A percentile compares a stretch with the other conserved stretches of the same genome.
Evolutionary conservation across 129 eudicot species (phyloP).

Genomic region (Centaurea solstitialis): DNA sequence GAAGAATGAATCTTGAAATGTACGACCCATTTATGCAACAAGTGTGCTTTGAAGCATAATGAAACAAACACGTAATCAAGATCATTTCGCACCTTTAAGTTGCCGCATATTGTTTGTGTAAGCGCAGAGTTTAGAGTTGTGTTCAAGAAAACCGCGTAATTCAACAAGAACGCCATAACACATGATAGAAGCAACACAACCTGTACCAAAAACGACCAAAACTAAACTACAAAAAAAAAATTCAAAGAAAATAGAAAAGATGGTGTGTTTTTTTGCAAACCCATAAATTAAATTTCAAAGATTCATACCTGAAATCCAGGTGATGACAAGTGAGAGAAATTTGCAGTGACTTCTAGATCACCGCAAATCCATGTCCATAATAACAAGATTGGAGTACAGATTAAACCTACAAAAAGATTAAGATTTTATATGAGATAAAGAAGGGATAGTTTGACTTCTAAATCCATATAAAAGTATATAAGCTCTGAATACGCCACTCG

Average conservation of each 20-base stretch:
- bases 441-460: background rate
- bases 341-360: slow-evolving; percentile 40
- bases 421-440: background rate
- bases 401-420: slow-evolving; percentile 30
- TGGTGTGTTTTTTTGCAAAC: no score
- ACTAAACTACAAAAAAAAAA: background rate
- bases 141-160: slow-evolving; percentile 49
- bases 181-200: slow-evolving; percentile 59
- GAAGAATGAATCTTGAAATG: no score
- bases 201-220: slow-evolving; percentile 10
- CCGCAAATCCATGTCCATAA: slow-evolving; percentile 54
- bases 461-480: background rate
- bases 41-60: background rate
- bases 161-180: slow-evolving; percentile 51
- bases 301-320: slow-evolving; percentile 51
- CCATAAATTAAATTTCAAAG: background rate
- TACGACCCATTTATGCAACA: background rate
- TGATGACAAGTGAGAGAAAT: slow-evolving; percentile 39
- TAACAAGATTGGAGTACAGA: slow-evolving; percentile 50
- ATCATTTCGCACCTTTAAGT: slow-evolving; percentile 49
- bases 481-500: background rate
- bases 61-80: background rate
- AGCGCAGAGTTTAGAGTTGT: slow-evolving; percentile 64
- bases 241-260: background rate
- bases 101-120: slow-evolving; percentile 57